phyloP scores from a whole-genome alignment of 176 grass and related monocot species.

The Elymus sibiricus region DNA sequence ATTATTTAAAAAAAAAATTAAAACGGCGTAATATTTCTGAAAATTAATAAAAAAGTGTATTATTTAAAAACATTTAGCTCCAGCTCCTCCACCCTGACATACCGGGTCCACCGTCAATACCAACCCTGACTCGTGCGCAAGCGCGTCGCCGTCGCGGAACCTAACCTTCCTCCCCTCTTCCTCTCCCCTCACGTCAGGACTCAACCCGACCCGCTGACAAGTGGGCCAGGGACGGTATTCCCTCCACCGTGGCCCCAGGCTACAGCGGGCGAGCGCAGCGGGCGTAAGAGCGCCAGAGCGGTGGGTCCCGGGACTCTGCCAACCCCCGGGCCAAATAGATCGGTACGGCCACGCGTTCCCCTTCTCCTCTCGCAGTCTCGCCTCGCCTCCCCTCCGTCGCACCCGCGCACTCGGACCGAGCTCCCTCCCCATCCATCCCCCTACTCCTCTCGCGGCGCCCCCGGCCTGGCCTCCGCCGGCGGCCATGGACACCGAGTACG shows the following conservation, averaged over 20 bases:
- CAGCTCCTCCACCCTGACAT: background rate
- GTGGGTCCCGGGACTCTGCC: background rate
- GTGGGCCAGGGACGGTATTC: background rate
- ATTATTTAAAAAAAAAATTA: too few species aligned
- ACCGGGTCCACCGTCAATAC: background rate
- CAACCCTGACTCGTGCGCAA: background rate
- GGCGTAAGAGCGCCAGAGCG: background rate
- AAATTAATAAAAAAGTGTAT: too few species aligned
- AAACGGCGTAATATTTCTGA: too few species aligned
- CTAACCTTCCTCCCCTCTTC: too few species aligned
- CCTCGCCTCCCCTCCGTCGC: background rate
- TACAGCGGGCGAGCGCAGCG: background rate
- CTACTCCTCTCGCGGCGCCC: background rate
- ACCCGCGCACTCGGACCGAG: background rate
- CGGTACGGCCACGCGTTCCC: background rate
- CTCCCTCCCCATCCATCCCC: background rate
- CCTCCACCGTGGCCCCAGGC: background rate
- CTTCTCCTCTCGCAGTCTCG: background rate
- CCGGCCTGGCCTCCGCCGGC: background rate
- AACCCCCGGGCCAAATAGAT: constrained; percentile 12
- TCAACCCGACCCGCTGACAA: background rate
- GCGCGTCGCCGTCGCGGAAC: background rate
- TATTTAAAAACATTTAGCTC: too few species aligned
- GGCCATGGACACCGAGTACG: constrained; percentile 40
- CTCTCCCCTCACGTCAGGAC: background rate